Evolutionary conservation across 495 filamentous ascomycete genomes (phyloP).

Genomic region (Aspergillus leporis): DNA sequence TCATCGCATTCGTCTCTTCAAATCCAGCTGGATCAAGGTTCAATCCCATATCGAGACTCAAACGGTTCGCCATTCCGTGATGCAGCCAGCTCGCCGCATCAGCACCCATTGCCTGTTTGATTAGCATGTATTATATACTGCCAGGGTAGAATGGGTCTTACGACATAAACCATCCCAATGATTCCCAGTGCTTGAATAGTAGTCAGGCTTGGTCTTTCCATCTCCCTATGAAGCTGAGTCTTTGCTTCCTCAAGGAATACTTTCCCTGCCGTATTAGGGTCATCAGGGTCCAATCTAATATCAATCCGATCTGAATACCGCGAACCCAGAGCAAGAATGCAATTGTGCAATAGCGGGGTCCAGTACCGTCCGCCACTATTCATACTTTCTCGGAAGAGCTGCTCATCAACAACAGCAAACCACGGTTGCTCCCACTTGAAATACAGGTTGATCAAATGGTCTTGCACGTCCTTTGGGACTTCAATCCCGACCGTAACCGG

Average conservation of each 20-base stretch:
- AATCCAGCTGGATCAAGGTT: slow-evolving; percentile 32
- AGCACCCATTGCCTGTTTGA: slow-evolving; percentile 27
- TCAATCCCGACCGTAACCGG: slow-evolving; percentile 4
- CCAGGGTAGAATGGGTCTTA: slow-evolving; percentile 11
- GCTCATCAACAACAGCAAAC: slow-evolving; percentile 68
- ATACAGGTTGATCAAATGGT: slow-evolving; percentile 53
- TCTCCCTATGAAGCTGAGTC: slow-evolving; percentile 53
- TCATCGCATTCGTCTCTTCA: slow-evolving; percentile 23
- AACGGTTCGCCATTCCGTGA: slow-evolving; percentile 31
- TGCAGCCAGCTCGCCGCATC: slow-evolving; percentile 35
- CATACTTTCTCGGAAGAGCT: slow-evolving; percentile 71
- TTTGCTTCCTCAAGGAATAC: slow-evolving; percentile 71
- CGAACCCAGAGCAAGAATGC: slow-evolving; percentile 70
- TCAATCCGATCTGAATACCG: slow-evolving; percentile 66
- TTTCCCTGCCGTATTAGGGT: slow-evolving; percentile 66
- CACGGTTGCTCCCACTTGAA: slow-evolving; percentile 84
- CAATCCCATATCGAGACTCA: slow-evolving; percentile 33
- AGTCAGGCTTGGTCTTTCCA: slow-evolving; percentile 62
- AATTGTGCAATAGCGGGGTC: slow-evolving; percentile 74
- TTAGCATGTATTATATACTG: background rate
- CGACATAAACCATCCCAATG: slow-evolving; percentile 51
- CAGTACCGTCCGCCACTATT: slow-evolving; percentile 59
- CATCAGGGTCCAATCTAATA: slow-evolving; percentile 59
- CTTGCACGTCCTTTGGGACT: slow-evolving; percentile 21
- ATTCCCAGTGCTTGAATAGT: slow-evolving; percentile 77